Percentiles rank a stretch among this genome's conserved stretches.
phyloP scores from a whole-genome alignment of 2,329 filamentous ascomycete species.

The Ilyonectria sp. region DNA sequence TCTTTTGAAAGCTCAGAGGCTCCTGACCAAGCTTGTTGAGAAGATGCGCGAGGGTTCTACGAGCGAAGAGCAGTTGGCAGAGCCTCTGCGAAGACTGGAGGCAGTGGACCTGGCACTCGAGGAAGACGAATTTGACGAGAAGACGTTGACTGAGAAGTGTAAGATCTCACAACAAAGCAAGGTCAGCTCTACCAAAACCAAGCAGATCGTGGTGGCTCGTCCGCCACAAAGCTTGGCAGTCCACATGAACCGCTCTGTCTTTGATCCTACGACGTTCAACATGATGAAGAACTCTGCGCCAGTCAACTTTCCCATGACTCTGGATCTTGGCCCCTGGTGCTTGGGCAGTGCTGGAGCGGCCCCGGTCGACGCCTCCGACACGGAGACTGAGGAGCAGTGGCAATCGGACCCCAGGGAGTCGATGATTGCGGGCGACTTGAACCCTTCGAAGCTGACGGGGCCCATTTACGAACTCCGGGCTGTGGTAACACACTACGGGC shows the following conservation, averaged over 20 bases:
- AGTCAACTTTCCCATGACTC: constrained; percentile 80
- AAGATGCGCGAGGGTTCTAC: constrained; percentile 53
- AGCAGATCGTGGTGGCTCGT: constrained; percentile 88
- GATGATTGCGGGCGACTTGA: constrained; percentile 76
- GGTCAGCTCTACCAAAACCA: constrained; percentile 86
- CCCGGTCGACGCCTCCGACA: constrained; percentile 3
- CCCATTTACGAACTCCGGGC: constrained; percentile 84
- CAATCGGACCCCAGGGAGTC: constrained; percentile 76
- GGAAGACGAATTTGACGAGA: constrained; percentile 84
- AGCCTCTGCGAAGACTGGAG: constrained; percentile 70
- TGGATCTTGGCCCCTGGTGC: constrained; percentile 90
- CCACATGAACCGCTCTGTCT: constrained; percentile 93
- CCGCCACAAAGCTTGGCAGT: constrained; percentile 85
- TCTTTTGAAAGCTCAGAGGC: constrained; percentile 70
- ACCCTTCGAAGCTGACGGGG: constrained; percentile 67
- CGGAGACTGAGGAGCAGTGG: constrained; percentile 74
- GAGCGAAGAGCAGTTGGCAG: constrained; percentile 66
- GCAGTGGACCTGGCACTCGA: constrained; percentile 81
- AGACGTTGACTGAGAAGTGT: constrained; percentile 74
- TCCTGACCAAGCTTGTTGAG: constrained; percentile 64
- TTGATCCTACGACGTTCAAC: constrained; percentile 85
- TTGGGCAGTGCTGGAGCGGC: constrained; percentile 70
- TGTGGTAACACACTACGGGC: constrained; percentile 89
- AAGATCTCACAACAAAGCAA: constrained; percentile 77
- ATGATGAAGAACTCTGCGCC: constrained; percentile 87